Evolutionary conservation across 371 early-diverging fungal species (phyloP), one percentile per base, ranked within the genome.

Genomic region (Mortierella sp.): DNA sequence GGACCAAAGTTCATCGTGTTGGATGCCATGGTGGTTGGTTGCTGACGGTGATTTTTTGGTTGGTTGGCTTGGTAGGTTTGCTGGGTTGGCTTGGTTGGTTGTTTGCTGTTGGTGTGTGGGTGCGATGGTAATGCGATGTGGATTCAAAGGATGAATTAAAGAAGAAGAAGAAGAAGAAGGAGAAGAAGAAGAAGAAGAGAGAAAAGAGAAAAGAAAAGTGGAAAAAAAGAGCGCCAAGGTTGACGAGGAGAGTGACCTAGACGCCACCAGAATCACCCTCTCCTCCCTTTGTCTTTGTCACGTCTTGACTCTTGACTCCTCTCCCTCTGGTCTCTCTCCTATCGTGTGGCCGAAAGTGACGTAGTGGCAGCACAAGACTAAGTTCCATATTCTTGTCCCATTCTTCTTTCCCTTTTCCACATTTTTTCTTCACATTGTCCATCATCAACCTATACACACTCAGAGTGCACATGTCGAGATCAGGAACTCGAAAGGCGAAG

Each of bases 1-100:
- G 96, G 95, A 76, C 96, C 95, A 87, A 96, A 96, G 89, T 96
- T 96, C 95, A 96, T 94, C 84, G 94, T 94, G 80, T 80, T 80
- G 65, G 84, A 84, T 35, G 81, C 80, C 84, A 83, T 83, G 80
- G 71, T 63, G 56, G 51, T 32, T 16, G 58, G 76, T 65, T 21
- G 56, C 18, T 65, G 72, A 68, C 49, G 70, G 12, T 41, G 78
- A 27, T 63, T 74, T 54, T 14, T 16, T 32, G 29, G 3, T 32
- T 58, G 56, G 56, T 60, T 65, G 60, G 18, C 24, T 60, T 65
- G 58, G 27, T 35, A 21, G 32, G 38, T 32, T 16, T 63, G 18
- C 35, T 6, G 18, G 32, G 6, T 8, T 35, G 32, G 29, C 58
- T 65, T 68, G 24, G 68, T 1, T 21, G 49, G 71, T 49, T 77